Evolutionary conservation across 331 rosid genomes (phyloP), one percentile per base, ranked within the genome.

Genomic region (Ulmus americana): DNA sequence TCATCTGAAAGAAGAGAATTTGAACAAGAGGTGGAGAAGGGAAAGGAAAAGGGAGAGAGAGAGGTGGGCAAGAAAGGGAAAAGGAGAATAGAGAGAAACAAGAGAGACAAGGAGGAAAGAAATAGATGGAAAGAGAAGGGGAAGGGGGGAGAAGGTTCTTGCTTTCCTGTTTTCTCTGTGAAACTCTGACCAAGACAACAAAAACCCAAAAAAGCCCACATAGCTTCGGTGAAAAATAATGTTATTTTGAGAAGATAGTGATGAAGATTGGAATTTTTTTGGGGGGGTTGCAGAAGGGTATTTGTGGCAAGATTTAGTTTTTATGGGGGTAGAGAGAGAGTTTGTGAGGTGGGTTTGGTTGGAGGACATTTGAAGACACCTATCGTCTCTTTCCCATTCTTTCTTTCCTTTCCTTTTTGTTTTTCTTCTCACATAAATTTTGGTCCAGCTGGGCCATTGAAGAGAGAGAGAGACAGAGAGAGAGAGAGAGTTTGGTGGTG

Each of bases 371-470:
- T 79, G 85, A 83, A 86, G 90, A 83, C 94, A 85, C 76, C 90
- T 71, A 63, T 71, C 74, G 61, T 46, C 77, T 68, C 80, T 78
- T 74, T 64, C 77, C 73, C 70, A 76, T 55, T 63, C 77, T 76
- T 70, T 60, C 64, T 77, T 57, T 63, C 79, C 72, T 79, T 69
- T 59, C 67, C 75, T 81, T 70, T 72, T 67, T 60, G 79, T 72
- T 73, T 87, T 88, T 77, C 85, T 64, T 61, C 68, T 76, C 77
- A 79, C 90, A 77, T 82, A 85, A 92, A 83, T 85, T 89, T 86
- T 83, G 95, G 98, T 92, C 97, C 95, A 92, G 85, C 95, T 89
- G 97, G 98, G 95, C 96, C 96, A 92, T 86, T 81, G 88, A 77
- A 77, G 83, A 80, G 85, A 82, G 78, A 71, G 63, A 82, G 70